These are phyloP conservation scores for Torulaspora quercuum DNA, from an alignment of 805 yeast species.

Conservation along the genomic window DNA sequence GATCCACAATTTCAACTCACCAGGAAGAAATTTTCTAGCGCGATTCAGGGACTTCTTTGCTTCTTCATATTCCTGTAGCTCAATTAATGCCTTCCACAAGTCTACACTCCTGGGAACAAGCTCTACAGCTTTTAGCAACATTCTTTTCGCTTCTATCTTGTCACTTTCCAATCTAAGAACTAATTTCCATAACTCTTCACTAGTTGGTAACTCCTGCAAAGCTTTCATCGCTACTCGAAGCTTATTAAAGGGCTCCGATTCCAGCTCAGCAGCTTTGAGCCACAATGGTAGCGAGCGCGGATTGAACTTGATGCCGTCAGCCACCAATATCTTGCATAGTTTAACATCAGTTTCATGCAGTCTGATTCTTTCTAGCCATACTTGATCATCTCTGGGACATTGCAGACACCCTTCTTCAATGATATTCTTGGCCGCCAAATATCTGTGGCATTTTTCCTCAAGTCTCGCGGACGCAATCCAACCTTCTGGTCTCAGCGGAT, in stretches of 20 bases:
- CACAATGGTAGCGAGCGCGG: constrained; percentile 62
- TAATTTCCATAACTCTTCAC: constrained; percentile 62
- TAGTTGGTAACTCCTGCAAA: constrained; percentile 57
- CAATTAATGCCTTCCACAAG: constrained; percentile 61
- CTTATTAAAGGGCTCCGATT: constrained; percentile 51
- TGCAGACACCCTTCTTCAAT: constrained; percentile 71
- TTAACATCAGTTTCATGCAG: constrained; percentile 46
- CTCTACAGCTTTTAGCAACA: constrained; percentile 64
- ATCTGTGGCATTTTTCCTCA: constrained; percentile 62
- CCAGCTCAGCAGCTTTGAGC: constrained; percentile 67
- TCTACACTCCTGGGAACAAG: constrained; percentile 61
- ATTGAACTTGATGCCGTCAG: constrained; percentile 60
- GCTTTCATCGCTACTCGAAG: constrained; percentile 66
- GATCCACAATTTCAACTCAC: constrained; percentile 59
- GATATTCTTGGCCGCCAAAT: constrained; percentile 52
- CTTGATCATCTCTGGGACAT: constrained; percentile 62
- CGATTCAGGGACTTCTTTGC: constrained; percentile 54
- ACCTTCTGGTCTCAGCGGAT: constrained; percentile 68
- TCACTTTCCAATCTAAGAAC: constrained; percentile 60
- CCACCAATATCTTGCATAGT: constrained; percentile 54
- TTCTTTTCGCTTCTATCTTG: constrained; percentile 45
- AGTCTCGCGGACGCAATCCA: constrained; percentile 86
- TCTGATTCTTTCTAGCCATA: constrained; percentile 80
- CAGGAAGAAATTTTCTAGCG: constrained; percentile 55
- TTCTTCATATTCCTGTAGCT: constrained; percentile 41